Base-by-base conservation (phyloP, 2,329 filamentous ascomycete species). In the Didymella glomerata region DNA sequence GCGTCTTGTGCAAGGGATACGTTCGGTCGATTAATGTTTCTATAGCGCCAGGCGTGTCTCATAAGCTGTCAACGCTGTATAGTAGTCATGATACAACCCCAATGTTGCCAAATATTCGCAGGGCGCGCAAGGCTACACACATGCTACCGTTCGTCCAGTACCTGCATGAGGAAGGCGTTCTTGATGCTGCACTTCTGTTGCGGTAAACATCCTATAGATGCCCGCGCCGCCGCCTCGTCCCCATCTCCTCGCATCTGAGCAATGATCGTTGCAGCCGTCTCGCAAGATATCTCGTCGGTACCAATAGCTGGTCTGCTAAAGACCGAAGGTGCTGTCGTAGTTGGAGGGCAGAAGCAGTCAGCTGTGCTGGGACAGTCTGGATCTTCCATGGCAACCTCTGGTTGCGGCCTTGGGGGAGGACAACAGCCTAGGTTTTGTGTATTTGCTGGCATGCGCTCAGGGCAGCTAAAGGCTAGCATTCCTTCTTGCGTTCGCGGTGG, bases 221-320 rank as follows among this genome's bases (percentile, higher is more conserved):
- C 64, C 25, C 65, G 65, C 24, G 67, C 59, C 2, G 61, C 54
- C 9, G 65, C 60, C 2, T 57, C 45, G 38, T 71, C 69, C 27
- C 58, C 64, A 24, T 71, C 65, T 5, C 69, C 68, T 30, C 68
- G 67, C 69, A 73, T 71, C 25, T 71, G 67, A 5, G 64, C 63
- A 18, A 73, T 72, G 18, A 73, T 71, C 3, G 62, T 65, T 18
- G 69, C 68, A 28, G 70, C 70, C 30, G 66, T 62, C 52, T 71
- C 69, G 49, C 70, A 73, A 1, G 70, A 72, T 18, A 70, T 73
- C 22, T 72, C 62, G 8, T 69, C 58, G 30, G 16, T 36, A n/a
- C 56, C 30, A 11, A 46, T 14, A 3, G 5, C 9, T 11, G 22
- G 27, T 10, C 13, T 42, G 6, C 13, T n/a, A 2, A 54, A 55